Base-by-base conservation (phyloP, 805 yeast genomes). In the Torulaspora quercuum region DNA sequence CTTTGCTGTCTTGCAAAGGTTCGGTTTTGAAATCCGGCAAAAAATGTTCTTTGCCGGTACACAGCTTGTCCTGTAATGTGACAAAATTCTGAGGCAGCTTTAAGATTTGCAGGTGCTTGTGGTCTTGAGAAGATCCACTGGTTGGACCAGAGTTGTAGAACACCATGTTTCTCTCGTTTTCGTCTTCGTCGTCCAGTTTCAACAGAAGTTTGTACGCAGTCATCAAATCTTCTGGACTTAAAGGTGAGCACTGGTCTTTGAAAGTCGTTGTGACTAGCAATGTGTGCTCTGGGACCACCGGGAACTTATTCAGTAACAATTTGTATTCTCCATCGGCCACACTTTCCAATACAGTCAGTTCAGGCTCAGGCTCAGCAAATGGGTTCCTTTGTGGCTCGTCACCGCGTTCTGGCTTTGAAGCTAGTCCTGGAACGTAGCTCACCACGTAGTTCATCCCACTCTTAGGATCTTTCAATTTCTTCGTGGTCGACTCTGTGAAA, bases 111-210 rank as follows among this genome's bases (percentile, higher is more conserved):
- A 92, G 62, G 63, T 90, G 98, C 57, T 85, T 87, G 65, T 90
- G 98, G 31, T 84, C 81, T 53, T 88, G 92, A 0, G 96, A 87
- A n/a, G 95, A 95, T 1, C 97, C 98, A 44, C 94, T 78, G 49
- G 77, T 72, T 12, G 79, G 77, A 6, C 98, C 98, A 54, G 86
- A 79, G 61, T 90, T 90, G 71, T 77, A 90, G 61, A 90, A 90
- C 0, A 88, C 88, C 57, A 89, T 69, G 70, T 84, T 81, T 39
- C 74, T 69, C 23, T 64, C 63, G 18, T 63, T 65, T 10, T 59
- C 65, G 14, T 57, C 63, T 2, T 55, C 45, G 43, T 59, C 38
- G 50, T 76, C 75, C 34, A 82, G 64, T 11, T 63, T 64, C 10
- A 60, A 55, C 43, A 90, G 64, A 14, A 84, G 65, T 4, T 73